These are phyloP conservation scores for Pseudogymnoascus sp. DNA, from an alignment of 2,329 filamentous ascomycete species.

Conservation along the genomic window DNA sequence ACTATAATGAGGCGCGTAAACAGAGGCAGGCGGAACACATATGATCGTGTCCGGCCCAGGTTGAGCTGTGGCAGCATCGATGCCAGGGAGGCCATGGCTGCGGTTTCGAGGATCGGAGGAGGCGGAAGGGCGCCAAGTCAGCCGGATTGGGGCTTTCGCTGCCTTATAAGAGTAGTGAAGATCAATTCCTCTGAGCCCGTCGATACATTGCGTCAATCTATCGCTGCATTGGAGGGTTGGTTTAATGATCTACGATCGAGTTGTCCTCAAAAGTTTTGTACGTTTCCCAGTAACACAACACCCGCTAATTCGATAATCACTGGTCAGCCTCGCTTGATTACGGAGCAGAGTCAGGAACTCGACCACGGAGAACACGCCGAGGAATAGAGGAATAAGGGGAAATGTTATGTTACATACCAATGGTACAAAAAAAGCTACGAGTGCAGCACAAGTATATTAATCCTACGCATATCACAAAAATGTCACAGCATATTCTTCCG, in stretches of 20 bases:
- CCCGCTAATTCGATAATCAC: not conserved
- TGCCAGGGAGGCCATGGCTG: conserved; percentile 18
- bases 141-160: conserved; percentile 1
- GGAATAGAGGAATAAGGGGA: not conserved
- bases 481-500: not conserved
- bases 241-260: not conserved
- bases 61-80: conserved; percentile 47
- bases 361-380: not conserved
- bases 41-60: conserved; percentile 66
- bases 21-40: conserved; percentile 75
- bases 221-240: not conserved
- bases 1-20: conserved; percentile 67
- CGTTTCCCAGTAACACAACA: conserved; percentile 4
- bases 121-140: conserved; percentile 3
- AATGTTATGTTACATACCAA: not conserved
- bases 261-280: conserved; percentile 8
- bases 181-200: not conserved
- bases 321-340: not conserved
- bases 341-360: not conserved
- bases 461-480: not conserved
- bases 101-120: conserved; percentile 3
- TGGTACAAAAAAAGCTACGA: not conserved
- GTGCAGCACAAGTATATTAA: not conserved
- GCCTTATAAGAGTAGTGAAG: not conserved
- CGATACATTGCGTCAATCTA: conserved; percentile 6